These are phyloP conservation scores for Phialophora expanda DNA, from an alignment of 2,329 filamentous ascomycete species.

Conservation along the genomic window DNA sequence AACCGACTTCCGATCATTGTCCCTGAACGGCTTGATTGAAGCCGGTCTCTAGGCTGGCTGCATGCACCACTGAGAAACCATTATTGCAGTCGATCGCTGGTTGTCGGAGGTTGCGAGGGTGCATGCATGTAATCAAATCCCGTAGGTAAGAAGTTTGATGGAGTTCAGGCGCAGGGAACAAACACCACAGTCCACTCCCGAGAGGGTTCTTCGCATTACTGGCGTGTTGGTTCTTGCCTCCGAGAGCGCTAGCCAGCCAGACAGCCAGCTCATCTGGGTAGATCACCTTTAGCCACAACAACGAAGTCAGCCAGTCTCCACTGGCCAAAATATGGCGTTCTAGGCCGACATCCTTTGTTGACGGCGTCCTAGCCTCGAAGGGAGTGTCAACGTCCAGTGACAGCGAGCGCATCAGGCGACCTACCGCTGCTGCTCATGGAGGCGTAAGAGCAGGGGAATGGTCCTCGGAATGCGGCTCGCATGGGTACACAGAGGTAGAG, in stretches of 20 bases:
- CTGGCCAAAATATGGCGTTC: not conserved
- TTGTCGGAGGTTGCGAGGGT: too few relatives aligned
- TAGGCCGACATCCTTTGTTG: not conserved
- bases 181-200: not conserved
- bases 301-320: not conserved
- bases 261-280: not conserved
- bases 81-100: not conserved
- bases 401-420: not conserved
- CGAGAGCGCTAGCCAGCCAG: not conserved
- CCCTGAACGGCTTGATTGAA: not conserved
- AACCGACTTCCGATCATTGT: not conserved
- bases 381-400: not conserved
- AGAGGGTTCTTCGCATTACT: not conserved
- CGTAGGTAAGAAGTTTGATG: not conserved
- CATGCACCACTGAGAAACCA: not conserved
- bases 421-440: not conserved
- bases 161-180: not conserved
- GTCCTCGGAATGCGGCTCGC: not conserved
- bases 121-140: slow-evolving; percentile 5
- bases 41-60: not conserved
- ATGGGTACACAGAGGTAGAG: not conserved
- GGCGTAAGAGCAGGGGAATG: not conserved
- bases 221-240: not conserved
- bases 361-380: not conserved
- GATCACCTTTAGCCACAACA: not conserved